Percentiles rank a stretch among this genome's conserved stretches.
Conservation (phyloP, 2,329 filamentous ascomycete species). For the Diaporthe humulicola region DNA sequence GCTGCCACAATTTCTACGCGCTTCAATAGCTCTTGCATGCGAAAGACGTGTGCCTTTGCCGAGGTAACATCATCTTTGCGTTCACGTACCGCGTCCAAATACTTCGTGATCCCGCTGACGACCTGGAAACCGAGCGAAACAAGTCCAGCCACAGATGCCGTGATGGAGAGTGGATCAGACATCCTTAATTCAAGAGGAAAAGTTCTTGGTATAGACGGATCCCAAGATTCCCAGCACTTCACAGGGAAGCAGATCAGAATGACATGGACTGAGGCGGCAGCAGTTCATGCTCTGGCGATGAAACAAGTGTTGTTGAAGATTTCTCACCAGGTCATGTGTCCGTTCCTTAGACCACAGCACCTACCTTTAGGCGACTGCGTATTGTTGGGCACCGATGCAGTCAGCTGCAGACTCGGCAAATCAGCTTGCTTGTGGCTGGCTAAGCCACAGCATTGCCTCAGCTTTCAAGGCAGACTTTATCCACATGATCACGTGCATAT, state of each 20-base stretch:
- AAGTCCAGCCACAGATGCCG: background rate
- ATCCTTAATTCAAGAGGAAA: background rate
- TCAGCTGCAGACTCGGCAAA: constrained; percentile 10
- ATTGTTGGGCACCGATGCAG: constrained; percentile 7
- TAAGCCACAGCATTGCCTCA: constrained; percentile 8
- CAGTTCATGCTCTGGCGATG: background rate
- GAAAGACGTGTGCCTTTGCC: background rate
- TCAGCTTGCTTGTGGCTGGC: background rate
- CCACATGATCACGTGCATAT: background rate
- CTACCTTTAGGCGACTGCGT: background rate
- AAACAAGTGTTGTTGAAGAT: background rate
- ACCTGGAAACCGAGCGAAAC: background rate
- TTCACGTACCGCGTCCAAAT: background rate
- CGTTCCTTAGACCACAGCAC: background rate
- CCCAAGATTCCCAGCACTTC: background rate
- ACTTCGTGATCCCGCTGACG: no score
- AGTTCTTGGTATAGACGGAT: background rate
- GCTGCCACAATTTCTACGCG: background rate
- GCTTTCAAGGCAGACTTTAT: background rate
- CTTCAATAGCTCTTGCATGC: background rate
- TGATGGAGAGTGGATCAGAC: constrained; percentile 1
- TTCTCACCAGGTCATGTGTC: background rate
- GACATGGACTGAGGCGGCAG: background rate
- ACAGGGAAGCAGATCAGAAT: background rate
- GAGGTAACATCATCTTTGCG: constrained; percentile 2